A percentile compares a stretch with the other conserved stretches of the same genome.
Evolutionary conservation across 1,139 yeast genomes (phyloP).

Genomic region (Taphrina deformans): DNA sequence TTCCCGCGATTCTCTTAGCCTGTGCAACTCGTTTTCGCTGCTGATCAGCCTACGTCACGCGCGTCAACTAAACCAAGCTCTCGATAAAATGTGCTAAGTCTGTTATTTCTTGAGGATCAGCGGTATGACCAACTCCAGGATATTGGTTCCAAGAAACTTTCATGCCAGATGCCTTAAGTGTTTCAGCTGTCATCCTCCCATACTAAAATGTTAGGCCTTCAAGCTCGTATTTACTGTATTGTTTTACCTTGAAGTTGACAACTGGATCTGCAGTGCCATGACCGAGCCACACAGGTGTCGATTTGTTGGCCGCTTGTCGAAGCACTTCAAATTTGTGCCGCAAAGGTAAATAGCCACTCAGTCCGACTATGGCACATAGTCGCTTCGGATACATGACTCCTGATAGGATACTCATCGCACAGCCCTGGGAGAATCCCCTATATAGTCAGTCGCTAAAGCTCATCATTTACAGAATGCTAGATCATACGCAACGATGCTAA

Average conservation of each 20-base stretch:
- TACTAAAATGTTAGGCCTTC: slow-evolving; percentile 41
- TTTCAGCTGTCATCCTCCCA: slow-evolving; percentile 53
- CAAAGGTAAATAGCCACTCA: slow-evolving; percentile 77
- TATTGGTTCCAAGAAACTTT: slow-evolving; percentile 60
- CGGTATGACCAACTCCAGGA: slow-evolving; percentile 65
- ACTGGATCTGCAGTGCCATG: slow-evolving; percentile 82
- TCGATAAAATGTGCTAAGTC: slow-evolving; percentile 61
- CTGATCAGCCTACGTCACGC: too few relatives aligned
- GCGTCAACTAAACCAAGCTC: slow-evolving; percentile 22
- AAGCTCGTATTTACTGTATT: too few relatives aligned
- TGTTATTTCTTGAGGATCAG: slow-evolving; percentile 63
- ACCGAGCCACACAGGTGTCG: slow-evolving; percentile 80
- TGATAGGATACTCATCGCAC: slow-evolving; percentile 39
- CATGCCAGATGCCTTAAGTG: slow-evolving; percentile 53
- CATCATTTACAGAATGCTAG: neutral
- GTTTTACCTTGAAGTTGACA: slow-evolving; percentile 48
- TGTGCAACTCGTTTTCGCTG: too few relatives aligned
- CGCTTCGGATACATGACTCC: slow-evolving; percentile 55
- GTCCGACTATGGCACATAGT: slow-evolving; percentile 73
- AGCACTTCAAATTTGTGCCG: slow-evolving; percentile 48
- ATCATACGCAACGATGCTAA: slow-evolving; percentile 80
- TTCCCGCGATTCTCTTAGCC: too few relatives aligned
- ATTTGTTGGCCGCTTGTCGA: slow-evolving; percentile 31
- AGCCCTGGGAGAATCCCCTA: slow-evolving; percentile 11
- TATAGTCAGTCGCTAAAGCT: neutral